Evolutionary conservation across 2,329 filamentous ascomycete genomes (phyloP).

Genomic region (Xylariomycetidae sp.): DNA sequence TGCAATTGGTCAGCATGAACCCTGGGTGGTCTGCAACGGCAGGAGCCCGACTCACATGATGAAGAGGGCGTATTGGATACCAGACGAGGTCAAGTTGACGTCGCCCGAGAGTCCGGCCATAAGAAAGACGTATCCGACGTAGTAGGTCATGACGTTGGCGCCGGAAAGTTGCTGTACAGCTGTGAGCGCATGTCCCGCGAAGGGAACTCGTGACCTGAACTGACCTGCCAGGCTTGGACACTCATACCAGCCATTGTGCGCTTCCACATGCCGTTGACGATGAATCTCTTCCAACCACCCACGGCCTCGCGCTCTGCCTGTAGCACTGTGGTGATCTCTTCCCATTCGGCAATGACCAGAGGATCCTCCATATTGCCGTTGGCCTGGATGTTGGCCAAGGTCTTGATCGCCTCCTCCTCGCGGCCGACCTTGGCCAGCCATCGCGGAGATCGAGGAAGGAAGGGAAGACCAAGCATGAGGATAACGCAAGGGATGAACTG

Average conservation of each 20-base stretch:
- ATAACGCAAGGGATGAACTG: conserved; percentile 57
- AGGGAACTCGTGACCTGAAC: conserved; percentile 12
- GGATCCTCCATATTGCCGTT: conserved; percentile 48
- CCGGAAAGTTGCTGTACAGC: conserved; percentile 42
- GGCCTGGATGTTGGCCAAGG: conserved; percentile 52
- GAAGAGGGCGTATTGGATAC: conserved; percentile 49
- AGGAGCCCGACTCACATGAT: conserved; percentile 27
- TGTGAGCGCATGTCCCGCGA: no score
- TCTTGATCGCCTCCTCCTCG: conserved; percentile 48
- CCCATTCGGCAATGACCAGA: conserved; percentile 50
- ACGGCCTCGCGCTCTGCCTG: conserved; percentile 29
- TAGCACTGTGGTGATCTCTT: conserved; percentile 42
- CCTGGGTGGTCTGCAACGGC: not conserved
- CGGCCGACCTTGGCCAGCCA: conserved; percentile 59
- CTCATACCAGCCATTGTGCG: conserved; percentile 49
- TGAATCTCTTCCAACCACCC: conserved; percentile 31
- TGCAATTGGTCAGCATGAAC: conserved; percentile 6
- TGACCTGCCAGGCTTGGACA: conserved; percentile 50
- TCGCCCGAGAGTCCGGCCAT: conserved; percentile 52
- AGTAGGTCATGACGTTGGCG: conserved; percentile 50
- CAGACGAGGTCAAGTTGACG: conserved; percentile 47
- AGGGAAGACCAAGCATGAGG: conserved; percentile 51
- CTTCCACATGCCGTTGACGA: conserved; percentile 49
- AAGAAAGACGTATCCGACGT: conserved; percentile 54
- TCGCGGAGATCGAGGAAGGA: conserved; percentile 56